phyloP scores from a whole-genome alignment of 768 basidiomycete species.

The Termitomyces sp. region DNA sequence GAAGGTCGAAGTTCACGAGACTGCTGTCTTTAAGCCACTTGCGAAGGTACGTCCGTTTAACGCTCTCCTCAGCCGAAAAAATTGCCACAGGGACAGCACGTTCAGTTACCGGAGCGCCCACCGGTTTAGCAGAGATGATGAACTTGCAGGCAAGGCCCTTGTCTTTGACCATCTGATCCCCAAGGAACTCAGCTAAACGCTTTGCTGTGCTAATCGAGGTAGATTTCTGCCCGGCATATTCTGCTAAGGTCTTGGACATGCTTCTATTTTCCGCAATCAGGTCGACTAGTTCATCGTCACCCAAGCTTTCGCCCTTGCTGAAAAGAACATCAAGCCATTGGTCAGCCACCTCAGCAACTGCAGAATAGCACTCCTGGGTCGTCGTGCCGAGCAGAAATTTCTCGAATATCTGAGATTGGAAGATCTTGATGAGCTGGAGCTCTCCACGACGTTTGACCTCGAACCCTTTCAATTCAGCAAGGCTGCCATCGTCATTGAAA shows the following conservation, averaged over 20 bases:
- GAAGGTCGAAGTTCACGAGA: conserved; percentile 82
- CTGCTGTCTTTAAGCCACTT: conserved; percentile 97
- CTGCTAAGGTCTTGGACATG: conserved; percentile 95
- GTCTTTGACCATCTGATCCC: conserved; percentile 99
- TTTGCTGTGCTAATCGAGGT: conserved; percentile 97
- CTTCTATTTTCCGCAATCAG: conserved; percentile 98
- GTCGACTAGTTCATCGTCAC: conserved; percentile 91
- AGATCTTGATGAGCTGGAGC: conserved; percentile 97
- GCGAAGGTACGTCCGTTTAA: conserved; percentile 87
- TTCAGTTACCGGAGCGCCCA: conserved; percentile 94
- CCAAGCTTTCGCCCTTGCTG: conserved; percentile 77
- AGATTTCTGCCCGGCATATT: conserved; percentile 95
- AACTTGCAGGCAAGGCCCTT: conserved; percentile 99
- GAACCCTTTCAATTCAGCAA: conserved; percentile 99
- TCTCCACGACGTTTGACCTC: conserved; percentile 98
- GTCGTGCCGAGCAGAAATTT: conserved; percentile 93
- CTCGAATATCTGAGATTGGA: conserved; percentile 98
- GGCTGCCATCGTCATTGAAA: conserved; percentile 94
- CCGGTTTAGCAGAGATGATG: conserved; percentile 93
- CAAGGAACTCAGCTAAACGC: conserved; percentile 93
- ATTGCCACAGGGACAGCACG: conserved; percentile 96
- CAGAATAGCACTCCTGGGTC: conserved; percentile 92
- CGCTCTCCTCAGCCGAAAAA: conserved; percentile 90
- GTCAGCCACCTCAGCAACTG: conserved; percentile 90
- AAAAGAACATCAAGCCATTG: conserved; percentile 97